These are phyloP conservation scores for Tripterygium wilfordii DNA, from an alignment of 177 flowering plant species.

Conservation along the genomic window DNA sequence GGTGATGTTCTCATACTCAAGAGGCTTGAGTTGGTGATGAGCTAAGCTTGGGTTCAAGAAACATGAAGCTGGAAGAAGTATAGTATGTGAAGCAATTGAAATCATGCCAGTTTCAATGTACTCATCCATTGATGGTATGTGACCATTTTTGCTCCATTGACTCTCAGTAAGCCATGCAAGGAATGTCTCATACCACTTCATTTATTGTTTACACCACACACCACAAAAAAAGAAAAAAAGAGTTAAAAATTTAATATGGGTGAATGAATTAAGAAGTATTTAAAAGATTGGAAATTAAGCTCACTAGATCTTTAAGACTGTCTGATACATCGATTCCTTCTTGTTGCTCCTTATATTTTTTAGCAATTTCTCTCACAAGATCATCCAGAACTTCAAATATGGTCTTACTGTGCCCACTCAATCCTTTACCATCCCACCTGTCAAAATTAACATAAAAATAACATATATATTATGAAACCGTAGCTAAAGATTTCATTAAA, in stretches of 20 bases:
- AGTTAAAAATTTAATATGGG: not conserved
- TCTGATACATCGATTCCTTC: constrained; percentile 18
- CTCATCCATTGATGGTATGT: constrained; percentile 27
- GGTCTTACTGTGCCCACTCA: constrained; percentile 27
- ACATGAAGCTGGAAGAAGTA: constrained; percentile 27
- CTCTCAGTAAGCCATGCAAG: constrained; percentile 39
- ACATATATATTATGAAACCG: too few species aligned
- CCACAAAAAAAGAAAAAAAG: not conserved
- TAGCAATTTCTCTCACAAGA: constrained; percentile 21
- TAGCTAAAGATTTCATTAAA: too few species aligned
- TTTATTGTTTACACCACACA: too few species aligned
- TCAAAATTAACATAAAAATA: constrained; percentile 14
- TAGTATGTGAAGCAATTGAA: constrained; percentile 29
- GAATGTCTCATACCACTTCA: constrained; percentile 36
- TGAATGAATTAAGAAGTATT: not conserved
- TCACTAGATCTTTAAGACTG: constrained; percentile 23
- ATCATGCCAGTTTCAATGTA: constrained; percentile 33
- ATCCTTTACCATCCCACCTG: constrained; percentile 42
- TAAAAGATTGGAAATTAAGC: constrained; percentile 2
- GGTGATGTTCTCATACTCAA: constrained; percentile 17
- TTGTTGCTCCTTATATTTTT: constrained; percentile 3
- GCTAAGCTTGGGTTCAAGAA: constrained; percentile 18
- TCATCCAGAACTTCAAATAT: constrained; percentile 39
- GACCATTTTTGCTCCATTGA: constrained; percentile 26
- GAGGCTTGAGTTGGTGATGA: not conserved